Evolutionary conservation across 2,329 filamentous ascomycete species (phyloP).

Genomic region (Beauveria medogensis): DNA sequence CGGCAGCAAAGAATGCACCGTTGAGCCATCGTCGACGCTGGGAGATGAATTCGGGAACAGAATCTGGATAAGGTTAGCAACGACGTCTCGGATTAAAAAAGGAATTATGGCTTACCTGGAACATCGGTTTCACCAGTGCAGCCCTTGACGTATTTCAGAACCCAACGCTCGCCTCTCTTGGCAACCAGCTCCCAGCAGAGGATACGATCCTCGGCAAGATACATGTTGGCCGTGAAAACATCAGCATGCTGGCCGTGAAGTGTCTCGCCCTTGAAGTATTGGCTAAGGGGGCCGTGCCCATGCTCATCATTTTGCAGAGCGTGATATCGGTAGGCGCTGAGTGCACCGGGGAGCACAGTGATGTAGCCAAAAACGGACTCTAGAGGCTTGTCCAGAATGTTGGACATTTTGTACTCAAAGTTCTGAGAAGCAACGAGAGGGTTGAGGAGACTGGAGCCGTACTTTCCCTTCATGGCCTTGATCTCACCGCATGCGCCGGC

Average conservation of each 20-base stretch:
- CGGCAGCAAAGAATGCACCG: conserved; percentile 95
- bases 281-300: conserved; percentile 87
- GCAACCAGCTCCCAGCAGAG: conserved; percentile 93
- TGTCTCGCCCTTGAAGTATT: conserved; percentile 99
- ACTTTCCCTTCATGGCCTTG: conserved; percentile 88
- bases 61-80: conserved; percentile 44
- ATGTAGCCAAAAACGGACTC: conserved; percentile 98
- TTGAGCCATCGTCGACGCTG: conserved; percentile 96
- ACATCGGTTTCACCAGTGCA: conserved; percentile 98
- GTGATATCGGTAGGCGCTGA: conserved; percentile 93
- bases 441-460: conserved; percentile 76
- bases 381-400: conserved; percentile 94
- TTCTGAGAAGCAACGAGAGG: conserved; percentile 95
- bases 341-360: conserved; percentile 86
- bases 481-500: conserved; percentile 96
- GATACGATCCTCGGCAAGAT: conserved; percentile 82
- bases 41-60: conserved; percentile 93
- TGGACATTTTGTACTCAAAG: conserved; percentile 99
- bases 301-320: conserved; percentile 95
- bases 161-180: conserved; percentile 90
- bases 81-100: neutral
- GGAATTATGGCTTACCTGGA: conserved; percentile 56
- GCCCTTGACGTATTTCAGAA: conserved; percentile 94
- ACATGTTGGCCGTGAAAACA: conserved; percentile 97
- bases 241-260: conserved; percentile 93